These are phyloP conservation scores for Cryptococcus sp. DNA, from an alignment of 1,284 basidiomycete species.

Conservation along the genomic window DNA sequence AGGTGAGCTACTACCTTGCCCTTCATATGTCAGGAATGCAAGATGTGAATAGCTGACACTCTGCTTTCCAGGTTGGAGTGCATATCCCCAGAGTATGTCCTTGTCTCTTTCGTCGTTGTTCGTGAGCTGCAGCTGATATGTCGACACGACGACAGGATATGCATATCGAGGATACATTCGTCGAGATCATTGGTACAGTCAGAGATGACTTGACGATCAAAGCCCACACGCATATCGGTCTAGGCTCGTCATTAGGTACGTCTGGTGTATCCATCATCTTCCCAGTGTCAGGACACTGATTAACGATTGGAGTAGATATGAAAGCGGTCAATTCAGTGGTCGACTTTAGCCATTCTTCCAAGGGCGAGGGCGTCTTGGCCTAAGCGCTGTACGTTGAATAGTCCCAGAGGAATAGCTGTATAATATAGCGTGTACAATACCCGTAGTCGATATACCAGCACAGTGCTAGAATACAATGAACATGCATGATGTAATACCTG, in stretches of 20 bases:
- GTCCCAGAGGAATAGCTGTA: neutral
- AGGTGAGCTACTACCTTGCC: constrained; percentile 49
- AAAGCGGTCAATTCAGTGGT: constrained; percentile 47
- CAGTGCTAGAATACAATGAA: constrained; percentile 17
- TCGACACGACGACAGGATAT: constrained; percentile 53
- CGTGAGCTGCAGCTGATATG: no score
- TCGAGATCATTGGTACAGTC: constrained; percentile 76
- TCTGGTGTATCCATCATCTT: constrained; percentile 19
- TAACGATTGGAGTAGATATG: constrained; percentile 31
- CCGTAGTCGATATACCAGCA: neutral
- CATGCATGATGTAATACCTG: constrained; percentile 14
- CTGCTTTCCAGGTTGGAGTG: constrained; percentile 58
- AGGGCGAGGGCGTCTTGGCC: constrained; percentile 43
- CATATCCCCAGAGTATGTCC: constrained; percentile 57
- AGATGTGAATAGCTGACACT: neutral
- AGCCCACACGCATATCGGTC: constrained; percentile 62
- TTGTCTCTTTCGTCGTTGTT: neutral
- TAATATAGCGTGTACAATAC: neutral
- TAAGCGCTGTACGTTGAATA: neutral
- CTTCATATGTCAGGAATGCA: neutral
- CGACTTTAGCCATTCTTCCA: constrained; percentile 41
- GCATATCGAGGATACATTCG: constrained; percentile 60
- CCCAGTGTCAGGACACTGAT: neutral
- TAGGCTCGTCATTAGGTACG: constrained; percentile 70
- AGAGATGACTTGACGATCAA: constrained; percentile 64